Conservation (phyloP, 345 rosid species). For the Rhizophora apiculata region DNA sequence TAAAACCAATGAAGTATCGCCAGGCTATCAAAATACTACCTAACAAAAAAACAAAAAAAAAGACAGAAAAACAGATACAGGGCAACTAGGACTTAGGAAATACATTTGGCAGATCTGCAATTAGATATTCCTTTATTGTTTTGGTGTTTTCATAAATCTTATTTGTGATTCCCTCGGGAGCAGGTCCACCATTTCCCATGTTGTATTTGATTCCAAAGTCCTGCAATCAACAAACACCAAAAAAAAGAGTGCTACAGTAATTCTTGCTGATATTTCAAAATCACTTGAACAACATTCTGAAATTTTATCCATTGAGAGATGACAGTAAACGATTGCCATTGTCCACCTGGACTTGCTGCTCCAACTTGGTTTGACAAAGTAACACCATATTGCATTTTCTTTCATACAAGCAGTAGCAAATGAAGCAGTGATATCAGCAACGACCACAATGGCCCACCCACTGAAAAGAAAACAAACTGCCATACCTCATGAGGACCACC, state of each 20-base stretch:
- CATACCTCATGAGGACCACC: slow-evolving; percentile 97
- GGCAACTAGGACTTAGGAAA: slow-evolving; percentile 13
- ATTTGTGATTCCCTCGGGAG: slow-evolving; percentile 93
- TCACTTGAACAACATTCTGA: background rate
- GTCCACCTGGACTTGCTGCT: background rate
- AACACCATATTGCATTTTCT: background rate
- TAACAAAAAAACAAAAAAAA: background rate
- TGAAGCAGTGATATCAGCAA: background rate
- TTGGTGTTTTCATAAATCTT: slow-evolving; percentile 94
- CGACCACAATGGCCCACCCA: background rate
- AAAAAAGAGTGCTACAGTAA: background rate
- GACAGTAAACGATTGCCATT: background rate
- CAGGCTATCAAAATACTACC: background rate
- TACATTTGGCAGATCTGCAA: slow-evolving; percentile 79
- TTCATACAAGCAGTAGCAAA: background rate
- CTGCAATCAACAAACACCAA: slow-evolving; percentile 29
- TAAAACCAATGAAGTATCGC: slow-evolving; percentile 23
- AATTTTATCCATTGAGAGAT: background rate
- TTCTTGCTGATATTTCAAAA: background rate
- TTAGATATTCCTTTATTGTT: slow-evolving; percentile 78
- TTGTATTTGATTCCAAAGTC: slow-evolving; percentile 99
- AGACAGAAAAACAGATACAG: background rate
- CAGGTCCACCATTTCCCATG: slow-evolving; percentile 99
- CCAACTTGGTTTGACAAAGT: background rate
- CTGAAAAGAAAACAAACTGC: background rate